Evolutionary conservation across 2,329 filamentous ascomycete species (phyloP).

Genomic region (Microcyclospora tardicrescens): DNA sequence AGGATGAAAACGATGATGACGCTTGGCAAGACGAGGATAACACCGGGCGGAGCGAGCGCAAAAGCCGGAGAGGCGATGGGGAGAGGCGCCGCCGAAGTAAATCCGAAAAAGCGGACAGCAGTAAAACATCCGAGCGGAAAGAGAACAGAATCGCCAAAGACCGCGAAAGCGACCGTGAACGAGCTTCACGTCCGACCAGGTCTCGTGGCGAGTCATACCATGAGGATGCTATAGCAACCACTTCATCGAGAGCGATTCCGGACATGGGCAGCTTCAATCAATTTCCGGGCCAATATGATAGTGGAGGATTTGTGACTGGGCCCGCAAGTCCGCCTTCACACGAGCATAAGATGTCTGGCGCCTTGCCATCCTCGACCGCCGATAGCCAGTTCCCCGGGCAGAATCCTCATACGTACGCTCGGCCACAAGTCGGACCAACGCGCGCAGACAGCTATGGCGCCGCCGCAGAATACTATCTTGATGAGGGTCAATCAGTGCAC

Average conservation of each 20-base stretch:
- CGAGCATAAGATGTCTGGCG: slow-evolving; percentile 17
- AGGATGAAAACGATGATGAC: slow-evolving; percentile 22
- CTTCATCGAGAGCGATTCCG: slow-evolving; percentile 13
- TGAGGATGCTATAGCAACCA: slow-evolving; percentile 5
- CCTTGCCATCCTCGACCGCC: slow-evolving; percentile 14
- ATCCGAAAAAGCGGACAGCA: slow-evolving; percentile 6
- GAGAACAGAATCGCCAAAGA: slow-evolving; percentile 19
- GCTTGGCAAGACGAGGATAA: slow-evolving; percentile 16
- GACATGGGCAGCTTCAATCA: slow-evolving; percentile 19
- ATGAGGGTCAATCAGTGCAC: slow-evolving; percentile 47
- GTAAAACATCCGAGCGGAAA: slow-evolving; percentile 9
- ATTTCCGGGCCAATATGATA: slow-evolving; percentile 19
- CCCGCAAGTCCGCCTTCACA: slow-evolving; percentile 3
- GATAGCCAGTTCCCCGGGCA: slow-evolving; percentile 47
- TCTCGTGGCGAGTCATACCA: slow-evolving; percentile 9
- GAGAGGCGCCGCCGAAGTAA: slow-evolving; percentile 16
- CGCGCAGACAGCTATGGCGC: slow-evolving; percentile 35
- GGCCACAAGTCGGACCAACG: slow-evolving; percentile 32
- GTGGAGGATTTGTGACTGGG: slow-evolving; percentile 6
- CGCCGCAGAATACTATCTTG: slow-evolving; percentile 48
- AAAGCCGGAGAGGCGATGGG: slow-evolving; percentile 2
- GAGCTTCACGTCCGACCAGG: slow-evolving; percentile 4
- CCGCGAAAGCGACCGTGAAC: slow-evolving; percentile 19
- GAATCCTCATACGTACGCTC: slow-evolving; percentile 33
- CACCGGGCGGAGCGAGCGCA: slow-evolving; percentile 17